phyloP scores from a whole-genome alignment of 2,329 filamentous ascomycete species.

The Diaporthe citrichinensis region DNA sequence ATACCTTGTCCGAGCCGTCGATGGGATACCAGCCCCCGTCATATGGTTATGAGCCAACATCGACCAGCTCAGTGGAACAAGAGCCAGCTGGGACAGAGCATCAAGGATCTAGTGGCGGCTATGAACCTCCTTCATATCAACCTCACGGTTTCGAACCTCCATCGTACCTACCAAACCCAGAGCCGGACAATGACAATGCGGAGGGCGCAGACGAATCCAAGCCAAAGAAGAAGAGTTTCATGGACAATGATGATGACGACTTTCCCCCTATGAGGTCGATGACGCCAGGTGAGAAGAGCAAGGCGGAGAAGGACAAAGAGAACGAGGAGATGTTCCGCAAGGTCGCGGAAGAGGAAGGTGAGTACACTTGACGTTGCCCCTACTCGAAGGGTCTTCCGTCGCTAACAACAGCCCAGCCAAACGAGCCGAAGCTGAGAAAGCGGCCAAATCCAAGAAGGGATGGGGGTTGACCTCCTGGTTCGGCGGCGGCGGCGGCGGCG shows the following conservation, averaged over 20 bases:
- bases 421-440: constrained; percentile 67
- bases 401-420: constrained; percentile 63
- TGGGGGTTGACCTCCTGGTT: constrained; percentile 93
- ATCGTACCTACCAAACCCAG: constrained; percentile 65
- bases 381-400: constrained; percentile 39
- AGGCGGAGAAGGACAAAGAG: constrained; percentile 80
- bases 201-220: constrained; percentile 66
- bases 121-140: constrained; percentile 75
- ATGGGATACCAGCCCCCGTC: constrained; percentile 60
- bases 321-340: constrained; percentile 89
- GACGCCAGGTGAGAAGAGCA: constrained; percentile 70
- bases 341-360: constrained; percentile 83
- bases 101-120: constrained; percentile 59
- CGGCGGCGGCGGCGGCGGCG: constrained; percentile 76
- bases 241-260: constrained; percentile 85
- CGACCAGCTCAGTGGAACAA: constrained; percentile 52
- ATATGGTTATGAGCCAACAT: constrained; percentile 67
- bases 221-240: constrained; percentile 81
- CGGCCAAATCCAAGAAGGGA: constrained; percentile 71
- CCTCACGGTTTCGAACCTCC: constrained; percentile 71
- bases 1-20: constrained; percentile 12
- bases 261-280: constrained; percentile 62
- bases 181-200: constrained; percentile 59
- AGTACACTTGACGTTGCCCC: constrained; percentile 49
- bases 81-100: constrained; percentile 40